Percentiles rank a stretch among this genome's conserved stretches.
phyloP scores from a whole-genome alignment of 495 filamentous ascomycete species.

The Articulospora tetracladia region DNA sequence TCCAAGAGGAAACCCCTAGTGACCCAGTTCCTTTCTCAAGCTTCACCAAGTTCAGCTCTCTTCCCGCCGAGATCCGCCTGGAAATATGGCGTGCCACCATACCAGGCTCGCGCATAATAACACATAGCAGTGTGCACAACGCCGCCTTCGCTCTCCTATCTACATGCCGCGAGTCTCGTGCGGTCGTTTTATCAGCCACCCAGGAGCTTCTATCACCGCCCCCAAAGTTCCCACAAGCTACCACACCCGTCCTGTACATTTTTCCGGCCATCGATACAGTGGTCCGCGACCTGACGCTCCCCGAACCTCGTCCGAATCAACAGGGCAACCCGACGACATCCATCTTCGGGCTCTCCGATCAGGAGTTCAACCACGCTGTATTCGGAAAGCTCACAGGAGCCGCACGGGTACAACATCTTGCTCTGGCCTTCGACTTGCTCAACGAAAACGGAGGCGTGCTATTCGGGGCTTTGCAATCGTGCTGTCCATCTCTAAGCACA shows the following conservation, averaged over 20 bases:
- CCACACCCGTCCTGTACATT: background rate
- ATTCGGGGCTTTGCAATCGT: slow-evolving; percentile 2
- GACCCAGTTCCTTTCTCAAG: background rate
- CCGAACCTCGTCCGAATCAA: background rate
- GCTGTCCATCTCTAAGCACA: slow-evolving; percentile 2
- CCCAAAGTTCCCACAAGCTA: background rate
- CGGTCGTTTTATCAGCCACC: background rate
- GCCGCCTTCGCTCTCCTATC: background rate
- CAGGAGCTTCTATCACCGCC: background rate
- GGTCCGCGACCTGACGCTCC: background rate
- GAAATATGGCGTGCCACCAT: slow-evolving; percentile 2
- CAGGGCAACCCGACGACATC: background rate
- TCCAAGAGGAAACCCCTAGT: background rate
- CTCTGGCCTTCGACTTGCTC: slow-evolving; percentile 3
- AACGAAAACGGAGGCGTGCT: slow-evolving; percentile 5
- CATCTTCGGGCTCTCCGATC: slow-evolving; percentile 1
- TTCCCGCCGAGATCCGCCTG: slow-evolving; percentile 10
- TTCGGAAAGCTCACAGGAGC: slow-evolving; percentile 1
- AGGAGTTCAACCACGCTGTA: slow-evolving; percentile 2
- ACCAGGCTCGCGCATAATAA: slow-evolving; percentile 6
- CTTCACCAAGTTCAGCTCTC: background rate
- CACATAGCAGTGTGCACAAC: slow-evolving; percentile 8
- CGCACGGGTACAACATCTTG: slow-evolving; percentile 1
- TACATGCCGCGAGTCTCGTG: slow-evolving; percentile 7
- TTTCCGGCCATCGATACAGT: slow-evolving; percentile 3